phyloP scores from a whole-genome alignment of 495 filamentous ascomycete genomes.

The Massariosphaeria phaeospora region DNA sequence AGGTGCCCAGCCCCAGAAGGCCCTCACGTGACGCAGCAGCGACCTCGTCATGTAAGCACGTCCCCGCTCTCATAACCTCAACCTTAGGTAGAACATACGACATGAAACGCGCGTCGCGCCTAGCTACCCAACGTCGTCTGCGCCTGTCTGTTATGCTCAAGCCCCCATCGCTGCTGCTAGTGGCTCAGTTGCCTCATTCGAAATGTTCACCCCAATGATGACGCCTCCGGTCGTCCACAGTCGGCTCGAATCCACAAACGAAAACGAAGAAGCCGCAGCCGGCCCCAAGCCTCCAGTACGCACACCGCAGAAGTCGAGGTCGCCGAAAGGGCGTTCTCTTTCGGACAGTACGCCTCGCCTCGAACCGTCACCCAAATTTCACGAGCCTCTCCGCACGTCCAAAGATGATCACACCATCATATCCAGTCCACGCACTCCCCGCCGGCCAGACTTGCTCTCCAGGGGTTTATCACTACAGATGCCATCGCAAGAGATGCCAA shows the following conservation, averaged over 20 bases:
- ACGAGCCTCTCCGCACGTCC: constrained; percentile 53
- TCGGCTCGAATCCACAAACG: constrained; percentile 1
- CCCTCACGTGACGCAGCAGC: too few species aligned
- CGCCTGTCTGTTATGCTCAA: constrained; percentile 5
- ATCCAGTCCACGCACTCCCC: constrained; percentile 53
- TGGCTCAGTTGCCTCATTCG: not conserved
- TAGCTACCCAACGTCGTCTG: not conserved
- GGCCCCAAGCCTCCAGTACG: constrained; percentile 4
- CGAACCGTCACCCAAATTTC: constrained; percentile 64
- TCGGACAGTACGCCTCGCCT: constrained; percentile 45
- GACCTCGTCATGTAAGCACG: too few species aligned
- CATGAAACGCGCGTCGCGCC: constrained; percentile 1
- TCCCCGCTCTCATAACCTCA: constrained; percentile 1
- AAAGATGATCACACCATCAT: constrained; percentile 75
- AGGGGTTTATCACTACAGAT: constrained; percentile 70
- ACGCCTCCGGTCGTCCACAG: not conserved
- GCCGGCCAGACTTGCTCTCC: constrained; percentile 54
- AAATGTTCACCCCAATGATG: not conserved
- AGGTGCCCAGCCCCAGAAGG: too few species aligned
- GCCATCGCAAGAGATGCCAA: constrained; percentile 52
- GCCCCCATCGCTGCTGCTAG: not conserved
- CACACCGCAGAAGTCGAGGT: constrained; percentile 35
- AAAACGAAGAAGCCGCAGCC: constrained; percentile 5
- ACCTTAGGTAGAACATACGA: too few species aligned
- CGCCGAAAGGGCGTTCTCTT: constrained; percentile 44